Conservation (phyloP, 352 stramenopile genomes). For the Pythium brassicae region DNA sequence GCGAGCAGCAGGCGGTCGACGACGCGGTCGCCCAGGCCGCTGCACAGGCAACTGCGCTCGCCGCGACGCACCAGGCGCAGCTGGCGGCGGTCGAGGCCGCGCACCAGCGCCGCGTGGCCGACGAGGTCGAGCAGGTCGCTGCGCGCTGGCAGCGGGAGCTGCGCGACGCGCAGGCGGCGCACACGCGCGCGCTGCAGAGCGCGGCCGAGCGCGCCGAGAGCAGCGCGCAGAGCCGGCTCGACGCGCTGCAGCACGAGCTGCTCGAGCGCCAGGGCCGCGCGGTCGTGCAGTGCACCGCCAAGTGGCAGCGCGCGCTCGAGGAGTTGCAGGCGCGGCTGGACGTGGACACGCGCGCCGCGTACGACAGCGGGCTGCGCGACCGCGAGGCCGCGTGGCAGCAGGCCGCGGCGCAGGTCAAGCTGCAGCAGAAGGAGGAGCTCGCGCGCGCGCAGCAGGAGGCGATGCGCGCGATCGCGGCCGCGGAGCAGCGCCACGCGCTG, state of each 20-base stretch:
- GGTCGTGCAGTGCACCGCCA: constrained; percentile 58
- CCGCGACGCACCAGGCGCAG: background rate
- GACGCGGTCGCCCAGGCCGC: background rate
- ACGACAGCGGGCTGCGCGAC: constrained; percentile 60
- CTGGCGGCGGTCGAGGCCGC: constrained; percentile 3
- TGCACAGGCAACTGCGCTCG: background rate
- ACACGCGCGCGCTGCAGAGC: constrained; percentile 31
- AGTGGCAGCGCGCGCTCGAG: constrained; percentile 67
- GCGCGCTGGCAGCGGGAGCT: constrained; percentile 36
- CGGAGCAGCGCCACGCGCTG: constrained; percentile 60
- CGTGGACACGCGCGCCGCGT: constrained; percentile 52
- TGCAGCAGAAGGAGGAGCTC: constrained; percentile 67
- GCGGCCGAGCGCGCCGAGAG: constrained; percentile 27
- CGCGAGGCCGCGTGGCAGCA: constrained; percentile 76
- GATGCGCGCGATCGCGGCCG: constrained; percentile 54
- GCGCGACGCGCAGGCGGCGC: constrained; percentile 14
- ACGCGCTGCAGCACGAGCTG: constrained; percentile 52
- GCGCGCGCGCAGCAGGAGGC: constrained; percentile 52
- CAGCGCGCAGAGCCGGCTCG: constrained; percentile 29
- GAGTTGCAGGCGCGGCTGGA: constrained; percentile 63
- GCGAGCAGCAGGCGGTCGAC: background rate
- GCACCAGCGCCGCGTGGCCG: constrained; percentile 25
- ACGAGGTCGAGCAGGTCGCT: constrained; percentile 18
- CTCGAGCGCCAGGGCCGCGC: constrained; percentile 53
- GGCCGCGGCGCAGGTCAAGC: constrained; percentile 66